Base-by-base conservation (phyloP, 768 basidiomycete genomes). In the Pisolithus sp. region DNA sequence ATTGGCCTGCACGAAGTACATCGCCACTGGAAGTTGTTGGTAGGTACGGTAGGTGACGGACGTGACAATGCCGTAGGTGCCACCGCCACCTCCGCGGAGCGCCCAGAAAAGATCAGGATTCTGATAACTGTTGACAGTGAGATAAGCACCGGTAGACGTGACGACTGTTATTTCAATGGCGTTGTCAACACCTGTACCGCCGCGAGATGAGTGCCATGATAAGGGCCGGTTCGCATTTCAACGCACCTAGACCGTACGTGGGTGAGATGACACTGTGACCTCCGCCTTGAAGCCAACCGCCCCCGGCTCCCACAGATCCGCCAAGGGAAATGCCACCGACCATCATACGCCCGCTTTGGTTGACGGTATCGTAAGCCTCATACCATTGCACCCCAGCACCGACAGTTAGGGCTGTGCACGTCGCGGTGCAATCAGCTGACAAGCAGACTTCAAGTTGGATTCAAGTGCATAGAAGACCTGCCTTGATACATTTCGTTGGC, bases 71-170 rank as follows among this genome's bases (percentile, higher is more conserved):
- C 75, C 78, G 43, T 66, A 80, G 0, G 75, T 79, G 12, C 74
- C 71, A 5, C 77, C 78, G 0, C 79, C 79, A 1, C 75, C 76
- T 1, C 78, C 79, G 31, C 78, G 68, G 47, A 81, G 57, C 0
- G 80, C 78, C 73, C 76, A 81, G 63, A 77, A 81, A 5, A 81
- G 68, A 49, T 80, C 75, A 3, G 63, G 13, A 53, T 79, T 64
- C 38, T 68, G 64, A 56, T 71, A 62, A 0, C 57, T 54, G 56
- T 80, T 81, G 20, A 66, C 72, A 4, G 57, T 69, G 48, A 76
- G 57, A 36, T 68, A 59, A 12, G 69, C 53, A 4, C 77, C 77
- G 7, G 67, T 65, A 5, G 79, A 66, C 7, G 68, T 73, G 2
- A 81, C 73, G 2, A 77, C 55, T 0, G 62, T 69, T 50, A 79